Evolutionary conservation across 1,284 basidiomycete species (phyloP), one percentile per base, ranked within the genome.

Genomic region (Dichomitus squalens): DNA sequence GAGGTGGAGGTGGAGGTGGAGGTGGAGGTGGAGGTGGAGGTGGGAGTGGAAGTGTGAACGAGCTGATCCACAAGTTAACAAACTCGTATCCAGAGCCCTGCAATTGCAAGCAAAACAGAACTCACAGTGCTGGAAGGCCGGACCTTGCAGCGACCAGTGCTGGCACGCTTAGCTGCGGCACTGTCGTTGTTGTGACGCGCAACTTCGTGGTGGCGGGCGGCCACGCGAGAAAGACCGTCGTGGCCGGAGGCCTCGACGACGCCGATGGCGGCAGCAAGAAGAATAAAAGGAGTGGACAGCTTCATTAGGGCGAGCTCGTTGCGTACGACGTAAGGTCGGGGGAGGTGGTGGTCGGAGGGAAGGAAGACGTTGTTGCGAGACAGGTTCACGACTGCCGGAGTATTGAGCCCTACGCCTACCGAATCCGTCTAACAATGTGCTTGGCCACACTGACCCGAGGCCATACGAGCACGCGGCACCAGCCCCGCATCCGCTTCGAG

Each of bases 211-310:
- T 70, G 67, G 46, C 73, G 75, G 52, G 68, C 66, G 23, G 71
- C 66, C 36, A 76, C 54, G 46, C 70, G 72, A 39, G 68, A 66
- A 54, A 78, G 75, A 51, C 74, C 68, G 43, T 65, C 68, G 61
- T 76, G 74, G 53, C 67, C 58, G 58, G 73, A 69, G 20, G 80
- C 81, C 34, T 74, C 68, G 46, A 72, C 76, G 35, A 73, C 62
- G 52, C 76, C 68, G 59, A 74, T 61, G 41, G 75, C 71, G 43
- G 65, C 61, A 54, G 74, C 68, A 59, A 83, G 68, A 58, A 78
- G 57, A 55, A 75, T 65, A 55, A 85, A 70, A 67, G 68, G 63
- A 69, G 66, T 52, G 69, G 64, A 58, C 54, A 73, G 36, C 61
- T 72, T 74, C 75, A 76, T 77, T 57, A 63, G 51, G 38, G 56